These are phyloP conservation scores for Cetradonia linearis DNA, from an alignment of 495 filamentous ascomycete species.

Conservation along the genomic window DNA sequence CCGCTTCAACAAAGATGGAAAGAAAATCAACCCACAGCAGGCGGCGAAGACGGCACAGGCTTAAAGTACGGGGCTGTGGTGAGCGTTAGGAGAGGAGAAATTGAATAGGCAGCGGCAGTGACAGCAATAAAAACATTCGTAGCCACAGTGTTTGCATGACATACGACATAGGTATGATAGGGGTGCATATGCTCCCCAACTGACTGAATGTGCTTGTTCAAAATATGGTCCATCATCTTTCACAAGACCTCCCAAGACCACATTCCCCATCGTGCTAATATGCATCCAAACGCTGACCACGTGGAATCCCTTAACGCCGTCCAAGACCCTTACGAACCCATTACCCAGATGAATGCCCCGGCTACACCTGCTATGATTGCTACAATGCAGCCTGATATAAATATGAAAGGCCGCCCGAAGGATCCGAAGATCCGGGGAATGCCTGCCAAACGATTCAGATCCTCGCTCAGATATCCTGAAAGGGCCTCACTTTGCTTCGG, in stretches of 20 bases:
- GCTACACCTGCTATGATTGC: slow-evolving; percentile 12
- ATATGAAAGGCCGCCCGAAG: slow-evolving; percentile 9
- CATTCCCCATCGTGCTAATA: background rate
- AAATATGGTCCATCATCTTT: background rate
- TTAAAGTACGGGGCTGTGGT: slow-evolving; percentile 12
- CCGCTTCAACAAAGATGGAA: slow-evolving; percentile 99
- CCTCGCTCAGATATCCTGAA: background rate
- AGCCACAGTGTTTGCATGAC: background rate
- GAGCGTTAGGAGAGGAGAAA: background rate
- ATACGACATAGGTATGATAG: background rate
- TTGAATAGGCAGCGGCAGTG: background rate
- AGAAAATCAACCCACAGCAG: slow-evolving; percentile 95
- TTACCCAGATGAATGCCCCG: slow-evolving; percentile 10
- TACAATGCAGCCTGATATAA: slow-evolving; percentile 13
- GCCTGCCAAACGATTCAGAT: slow-evolving; percentile 12
- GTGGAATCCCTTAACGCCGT: slow-evolving; percentile 7
- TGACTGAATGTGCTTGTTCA: background rate
- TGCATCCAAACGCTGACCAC: background rate
- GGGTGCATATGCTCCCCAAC: background rate
- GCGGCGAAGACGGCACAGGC: slow-evolving; percentile 54
- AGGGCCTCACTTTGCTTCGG: slow-evolving; percentile 1
- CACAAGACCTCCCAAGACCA: slow-evolving; percentile 1
- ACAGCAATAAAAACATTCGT: background rate
- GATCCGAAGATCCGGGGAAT: slow-evolving; percentile 2
- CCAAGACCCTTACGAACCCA: background rate